A percentile compares a stretch with the other conserved stretches of the same genome.
Evolutionary conservation across 225 moss, liverwort and hornwort genomes (phyloP).

Genomic region (Marchantia polymorpha): DNA sequence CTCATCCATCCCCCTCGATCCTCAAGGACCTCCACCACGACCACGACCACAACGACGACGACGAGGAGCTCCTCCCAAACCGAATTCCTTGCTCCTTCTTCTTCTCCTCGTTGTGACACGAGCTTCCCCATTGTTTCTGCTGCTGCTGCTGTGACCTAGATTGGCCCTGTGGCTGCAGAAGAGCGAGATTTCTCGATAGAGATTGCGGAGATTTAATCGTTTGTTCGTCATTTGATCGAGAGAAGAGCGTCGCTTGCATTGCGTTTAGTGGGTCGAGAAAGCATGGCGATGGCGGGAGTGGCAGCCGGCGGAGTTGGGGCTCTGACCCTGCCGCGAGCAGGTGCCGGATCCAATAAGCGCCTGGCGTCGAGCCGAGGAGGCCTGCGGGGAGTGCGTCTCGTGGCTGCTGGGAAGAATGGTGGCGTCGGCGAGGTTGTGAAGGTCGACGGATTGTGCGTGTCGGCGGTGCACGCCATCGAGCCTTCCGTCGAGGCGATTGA

Average conservation of each 20-base stretch:
- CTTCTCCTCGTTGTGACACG: no score
- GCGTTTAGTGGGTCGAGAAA: neutral
- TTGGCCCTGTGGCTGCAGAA: neutral
- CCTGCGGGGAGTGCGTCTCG: constrained; percentile 24
- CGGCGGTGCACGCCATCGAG: constrained; percentile 27
- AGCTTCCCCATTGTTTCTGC: no score
- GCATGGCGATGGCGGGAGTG: constrained; percentile 32
- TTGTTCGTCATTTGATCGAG: neutral
- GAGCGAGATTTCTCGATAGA: no score
- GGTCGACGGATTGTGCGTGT: constrained; percentile 6
- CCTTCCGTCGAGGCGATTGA: constrained; percentile 22
- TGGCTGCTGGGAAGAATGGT: constrained; percentile 7
- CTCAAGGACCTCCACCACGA: no score
- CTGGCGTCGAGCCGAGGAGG: constrained; percentile 21
- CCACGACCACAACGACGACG: no score
- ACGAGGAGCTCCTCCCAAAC: neutral
- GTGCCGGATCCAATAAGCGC: constrained; percentile 16
- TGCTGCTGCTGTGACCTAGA: neutral
- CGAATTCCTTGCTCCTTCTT: no score
- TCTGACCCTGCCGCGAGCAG: constrained; percentile 7
- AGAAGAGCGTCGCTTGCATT: neutral
- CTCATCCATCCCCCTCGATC: neutral
- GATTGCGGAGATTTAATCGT: neutral
- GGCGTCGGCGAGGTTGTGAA: neutral
- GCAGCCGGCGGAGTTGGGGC: constrained; percentile 17